Base-by-base conservation (phyloP, 2,329 filamentous ascomycete species). In the Monilinia laxa region DNA sequence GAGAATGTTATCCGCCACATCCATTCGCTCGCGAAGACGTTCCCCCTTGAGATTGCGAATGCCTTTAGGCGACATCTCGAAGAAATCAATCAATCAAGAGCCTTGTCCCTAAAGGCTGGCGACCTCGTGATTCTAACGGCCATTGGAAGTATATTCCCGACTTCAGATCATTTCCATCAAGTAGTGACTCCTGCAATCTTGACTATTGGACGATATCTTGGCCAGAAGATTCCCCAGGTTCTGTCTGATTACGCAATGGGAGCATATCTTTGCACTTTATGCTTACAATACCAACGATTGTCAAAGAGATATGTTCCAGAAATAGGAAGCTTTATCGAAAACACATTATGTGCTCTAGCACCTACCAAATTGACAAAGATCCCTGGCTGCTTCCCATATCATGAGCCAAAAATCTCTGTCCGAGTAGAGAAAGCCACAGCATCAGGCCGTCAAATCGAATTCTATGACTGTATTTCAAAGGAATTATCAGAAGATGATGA, bases 121-220 rank as follows among this genome's bases (percentile, higher is more conserved):
- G 93, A 99, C 74, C 79, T 99, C 25, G 80, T 93, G 28, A 80
- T 96, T n/a, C 80, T 99, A 47, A 93, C 92, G 0, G 93, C 92
- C 0, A 86, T 97, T 68, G 87, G 89, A 52, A 88, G 87, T 2
- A 90, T 96, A 64, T 99, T 96, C 75, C 93, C 95, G 5, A 97
- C 95, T 0, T 97, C 93, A 0, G 95, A 99, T 78, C 93, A 98
- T 79, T 99, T 98, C 78, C 95, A 99, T 74, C 90, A 95, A 73
- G 92, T 98, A 47, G 90, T 92, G 52, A 99, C 95, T 1, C 95
- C 95, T 2, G 90, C 94, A 0, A 90, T 92, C 78, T 86, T 97
- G 6, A 85, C 89, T n/a, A 91, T 98, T 78, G 86, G 85, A 16
- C 87, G 92, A 65, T 97, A 91, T 78, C 83, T 99, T 35, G 92